Base-by-base conservation (phyloP, 208 protist species). In the Crithidia mellificae region DNA sequence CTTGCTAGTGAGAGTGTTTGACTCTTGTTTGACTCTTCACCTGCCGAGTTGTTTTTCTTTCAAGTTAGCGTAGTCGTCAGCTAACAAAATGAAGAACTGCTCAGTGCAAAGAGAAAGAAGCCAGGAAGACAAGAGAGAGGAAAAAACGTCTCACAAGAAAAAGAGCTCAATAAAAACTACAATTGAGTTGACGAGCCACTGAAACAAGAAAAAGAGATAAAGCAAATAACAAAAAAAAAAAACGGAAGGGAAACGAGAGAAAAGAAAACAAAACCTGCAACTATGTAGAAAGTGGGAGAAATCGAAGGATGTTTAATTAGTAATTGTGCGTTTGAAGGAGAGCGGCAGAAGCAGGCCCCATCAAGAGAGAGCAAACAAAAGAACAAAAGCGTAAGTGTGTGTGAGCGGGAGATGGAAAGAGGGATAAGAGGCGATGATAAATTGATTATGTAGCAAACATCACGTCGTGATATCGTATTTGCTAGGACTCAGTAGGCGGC, bases 241-340 rank as follows among this genome's bases (percentile, higher is more conserved):
- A 38, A n/a, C n/a, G n/a, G 17, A 44, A 58, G 20, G 44, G 20
- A 44, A 39, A 15, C 9, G 11, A 12, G 6, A 39, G n/a, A 44
- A 19, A 27, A 58, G 9, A 29, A 58, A 58, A 58, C 32, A 22
- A 58, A 58, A 39, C 29, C 24, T 39, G 51, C 30, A 56, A 56
- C 29, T 56, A 20, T 6, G 38, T 29, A 56, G 25, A 56, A 56
- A 12, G 51, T 22, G 27, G 51, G n/a, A n/a, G n/a, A n/a, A n/a
- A n/a, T n/a, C n/a, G n/a, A n/a, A n/a, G n/a, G n/a, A n/a, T n/a
- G n/a, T n/a, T n/a, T n/a, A n/a, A n/a, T n/a, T n/a, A n/a, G n/a
- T n/a, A n/a, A 12, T 38, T 38, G 34, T 38, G 34, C 34, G 34
- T 38, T n/a, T n/a, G n/a, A n/a, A n/a, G n/a, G n/a, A 41, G 36